Evolutionary conservation across 345 rosid genomes (phyloP).

Genomic region (Ceriops tagal): DNA sequence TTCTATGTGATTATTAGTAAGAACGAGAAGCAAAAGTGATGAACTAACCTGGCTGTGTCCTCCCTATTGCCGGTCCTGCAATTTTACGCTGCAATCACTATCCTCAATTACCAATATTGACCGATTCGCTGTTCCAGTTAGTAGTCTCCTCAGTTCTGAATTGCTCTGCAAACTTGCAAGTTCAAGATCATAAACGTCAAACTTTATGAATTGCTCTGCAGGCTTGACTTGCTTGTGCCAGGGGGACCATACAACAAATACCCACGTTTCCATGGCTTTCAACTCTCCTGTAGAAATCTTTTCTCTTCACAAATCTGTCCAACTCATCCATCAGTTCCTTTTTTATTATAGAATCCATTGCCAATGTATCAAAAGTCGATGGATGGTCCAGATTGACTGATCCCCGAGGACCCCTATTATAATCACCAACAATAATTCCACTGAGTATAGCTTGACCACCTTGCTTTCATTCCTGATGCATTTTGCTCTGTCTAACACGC

Average conservation of each 20-base stretch:
- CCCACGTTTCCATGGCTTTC: constrained; percentile 30
- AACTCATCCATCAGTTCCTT: constrained; percentile 26
- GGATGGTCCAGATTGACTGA: constrained; percentile 28
- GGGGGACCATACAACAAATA: constrained; percentile 29
- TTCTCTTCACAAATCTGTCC: constrained; percentile 24
- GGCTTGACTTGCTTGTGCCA: constrained; percentile 28
- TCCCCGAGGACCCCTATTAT: too few relatives aligned
- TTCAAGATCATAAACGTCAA: constrained; percentile 22
- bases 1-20: too few relatives aligned
- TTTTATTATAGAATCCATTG: constrained; percentile 25
- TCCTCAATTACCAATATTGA: constrained; percentile 28
- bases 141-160: constrained; percentile 13
- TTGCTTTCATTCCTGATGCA: constrained; percentile 12
- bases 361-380: constrained; percentile 26
- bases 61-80: constrained; percentile 11
- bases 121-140: constrained; percentile 9
- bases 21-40: background rate
- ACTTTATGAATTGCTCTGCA: constrained; percentile 9
- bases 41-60: constrained; percentile 10
- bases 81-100: constrained; percentile 24
- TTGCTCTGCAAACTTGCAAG: constrained; percentile 7
- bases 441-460: constrained; percentile 21
- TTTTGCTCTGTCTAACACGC: constrained; percentile 20
- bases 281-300: constrained; percentile 19
- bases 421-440: constrained; percentile 7